Base-by-base conservation (phyloP, 306 rosid genomes). In the Elaeagnus macrophylla region DNA sequence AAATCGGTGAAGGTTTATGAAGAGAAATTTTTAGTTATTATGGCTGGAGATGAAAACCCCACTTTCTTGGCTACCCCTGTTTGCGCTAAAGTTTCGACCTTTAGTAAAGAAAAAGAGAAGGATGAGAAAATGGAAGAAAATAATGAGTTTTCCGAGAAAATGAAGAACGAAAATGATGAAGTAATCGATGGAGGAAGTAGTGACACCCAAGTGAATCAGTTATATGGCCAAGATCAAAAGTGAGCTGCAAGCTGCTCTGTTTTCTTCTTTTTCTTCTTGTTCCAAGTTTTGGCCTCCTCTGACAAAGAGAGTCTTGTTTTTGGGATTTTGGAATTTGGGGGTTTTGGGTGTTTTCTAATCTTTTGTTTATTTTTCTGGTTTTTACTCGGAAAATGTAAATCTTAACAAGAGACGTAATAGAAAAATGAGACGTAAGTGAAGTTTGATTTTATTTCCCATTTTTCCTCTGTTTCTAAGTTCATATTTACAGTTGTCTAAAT, bases 41-140 rank as follows among this genome's bases (percentile, higher is more conserved):
- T 91, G 99, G 99, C 99, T 1, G 99, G 96, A 14, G 80, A 91
- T 15, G 47, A 71, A 6, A 78, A 53, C n/a, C 95, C 99, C 9
- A 76, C 87, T 0, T 84, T 68, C 73, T 72, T 91, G 54, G 99
- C 99, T 69, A 82, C 96, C 14, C 96, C 95, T 5, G 74, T 59
- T 3, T 56, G 45, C 35, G 49, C 85, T 1, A 80, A 75, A 35
- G 20, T 35, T 0, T 48, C 68, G 0, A 46, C 70, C 55, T 41
- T 72, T 2, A 35, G 36, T 0, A 47, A 45, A 17, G 66, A 17
- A 9, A 37, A 1, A 6, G 60, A 10, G 17, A 60, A 58, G 12
- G 44, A 12, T 11, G 60, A 40, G 41, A 36, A 63, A 5, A 42
- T 19, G 10, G 17, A 12, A 17, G 53, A 50, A 15, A 50, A 53